Conservation (phyloP, 805 yeast genomes). For the Tetrapisispora taiwanensis region DNA sequence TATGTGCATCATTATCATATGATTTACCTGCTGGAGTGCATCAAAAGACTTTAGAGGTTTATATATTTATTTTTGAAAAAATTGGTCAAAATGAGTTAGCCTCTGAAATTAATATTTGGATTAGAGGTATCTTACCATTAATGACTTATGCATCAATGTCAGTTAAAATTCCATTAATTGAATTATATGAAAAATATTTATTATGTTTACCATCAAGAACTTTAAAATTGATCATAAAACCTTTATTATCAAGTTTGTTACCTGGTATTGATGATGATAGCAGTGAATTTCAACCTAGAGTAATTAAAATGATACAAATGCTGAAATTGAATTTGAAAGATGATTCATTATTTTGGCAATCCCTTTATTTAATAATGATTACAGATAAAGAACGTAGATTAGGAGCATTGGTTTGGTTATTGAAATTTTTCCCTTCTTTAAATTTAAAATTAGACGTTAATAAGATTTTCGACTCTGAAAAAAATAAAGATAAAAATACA, state of each 20-base stretch:
- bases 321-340: conserved; percentile 49
- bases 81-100: conserved; percentile 49
- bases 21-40: conserved; percentile 92
- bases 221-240: conserved; percentile 49
- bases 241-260: conserved; percentile 61
- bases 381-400: conserved; percentile 69
- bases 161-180: conserved; percentile 69
- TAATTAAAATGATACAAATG: conserved; percentile 48
- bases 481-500: neutral
- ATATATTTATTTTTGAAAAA: conserved; percentile 55
- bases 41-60: conserved; percentile 72
- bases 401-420: conserved; percentile 74
- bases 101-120: conserved; percentile 59
- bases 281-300: conserved; percentile 64
- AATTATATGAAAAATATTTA: conserved; percentile 47
- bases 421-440: conserved; percentile 52
- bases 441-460: conserved; percentile 23
- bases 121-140: conserved; percentile 86
- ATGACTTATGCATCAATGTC: conserved; percentile 83
- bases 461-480: neutral
- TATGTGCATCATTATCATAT: conserved; percentile 73
- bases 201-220: conserved; percentile 40
- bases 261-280: conserved; percentile 92
- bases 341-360: conserved; percentile 79
- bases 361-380: conserved; percentile 62